A percentile compares a stretch with the other conserved stretches of the same genome.
phyloP scores from a whole-genome alignment of 805 yeast genomes.

The Komagataella mondaviorum region DNA sequence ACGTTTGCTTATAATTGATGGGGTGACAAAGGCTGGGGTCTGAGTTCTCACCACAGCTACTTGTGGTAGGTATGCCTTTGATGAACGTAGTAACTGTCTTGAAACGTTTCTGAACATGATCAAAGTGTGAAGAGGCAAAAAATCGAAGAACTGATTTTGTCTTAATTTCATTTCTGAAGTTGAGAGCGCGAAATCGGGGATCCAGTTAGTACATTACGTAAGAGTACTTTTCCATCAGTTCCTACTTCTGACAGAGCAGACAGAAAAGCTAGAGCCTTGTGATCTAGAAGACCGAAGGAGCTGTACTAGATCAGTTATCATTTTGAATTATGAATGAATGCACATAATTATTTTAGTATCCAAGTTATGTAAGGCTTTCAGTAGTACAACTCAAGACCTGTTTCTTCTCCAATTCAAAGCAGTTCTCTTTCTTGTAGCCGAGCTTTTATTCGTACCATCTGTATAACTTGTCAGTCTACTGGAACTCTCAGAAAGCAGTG shows the following conservation, averaged over 20 bases:
- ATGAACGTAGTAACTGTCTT: not conserved
- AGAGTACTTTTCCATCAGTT: not conserved
- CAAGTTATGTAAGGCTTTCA: not conserved
- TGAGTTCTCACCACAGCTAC: not conserved
- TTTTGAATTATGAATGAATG: not conserved
- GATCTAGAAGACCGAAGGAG: not conserved
- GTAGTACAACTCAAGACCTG: not conserved
- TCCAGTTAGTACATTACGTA: not conserved
- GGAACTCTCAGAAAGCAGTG: not conserved
- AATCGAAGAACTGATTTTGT: not conserved
- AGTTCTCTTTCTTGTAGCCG: constrained; percentile 1
- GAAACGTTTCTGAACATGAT: not conserved
- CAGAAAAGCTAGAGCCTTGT: too few relatives aligned
- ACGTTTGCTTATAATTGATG: constrained; percentile 3
- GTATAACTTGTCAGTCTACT: not conserved
- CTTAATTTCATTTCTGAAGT: not conserved
- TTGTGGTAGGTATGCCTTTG: not conserved
- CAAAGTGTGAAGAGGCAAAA: not conserved
- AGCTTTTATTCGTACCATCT: not conserved
- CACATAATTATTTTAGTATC: too few relatives aligned
- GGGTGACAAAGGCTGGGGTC: constrained; percentile 3
- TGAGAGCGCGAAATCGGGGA: not conserved
- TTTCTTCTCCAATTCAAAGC: constrained; percentile 1
- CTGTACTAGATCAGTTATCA: not conserved
- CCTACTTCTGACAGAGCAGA: too few relatives aligned